These are phyloP conservation scores for Capniomyces stellatus DNA, from an alignment of 371 early-diverging fungal genomes.

Conservation along the genomic window DNA sequence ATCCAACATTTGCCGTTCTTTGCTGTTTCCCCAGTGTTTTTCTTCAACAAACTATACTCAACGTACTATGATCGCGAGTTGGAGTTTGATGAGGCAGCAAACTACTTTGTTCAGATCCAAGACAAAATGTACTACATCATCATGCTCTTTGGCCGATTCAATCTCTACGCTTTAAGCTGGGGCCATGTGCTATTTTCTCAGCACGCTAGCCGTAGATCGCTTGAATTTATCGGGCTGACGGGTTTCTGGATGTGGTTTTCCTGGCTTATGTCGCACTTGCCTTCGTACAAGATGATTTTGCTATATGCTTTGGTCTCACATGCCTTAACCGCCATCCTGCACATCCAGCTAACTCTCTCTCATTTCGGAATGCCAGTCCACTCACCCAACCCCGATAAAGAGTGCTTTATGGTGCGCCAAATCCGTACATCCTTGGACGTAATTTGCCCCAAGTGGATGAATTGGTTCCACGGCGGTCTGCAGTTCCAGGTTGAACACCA, in stretches of 20 bases:
- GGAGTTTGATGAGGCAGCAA: constrained; percentile 55
- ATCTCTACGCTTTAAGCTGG: constrained; percentile 67
- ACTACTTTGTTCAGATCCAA: constrained; percentile 57
- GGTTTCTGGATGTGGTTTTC: constrained; percentile 69
- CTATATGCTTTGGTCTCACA: constrained; percentile 63
- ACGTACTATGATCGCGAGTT: constrained; percentile 73
- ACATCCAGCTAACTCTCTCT: constrained; percentile 86
- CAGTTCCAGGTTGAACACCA: constrained; percentile 95
- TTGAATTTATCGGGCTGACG: constrained; percentile 50
- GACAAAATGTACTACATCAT: constrained; percentile 73
- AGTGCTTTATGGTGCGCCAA: constrained; percentile 65
- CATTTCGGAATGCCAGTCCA: constrained; percentile 92
- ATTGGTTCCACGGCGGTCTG: constrained; percentile 94
- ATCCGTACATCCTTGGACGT: constrained; percentile 94
- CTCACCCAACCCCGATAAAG: constrained; percentile 40
- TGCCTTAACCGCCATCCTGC: constrained; percentile 66
- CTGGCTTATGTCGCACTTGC: constrained; percentile 41
- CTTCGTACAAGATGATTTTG: constrained; percentile 37
- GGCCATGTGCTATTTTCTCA: constrained; percentile 36
- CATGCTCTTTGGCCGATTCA: constrained; percentile 78
- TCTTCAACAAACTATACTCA: constrained; percentile 64
- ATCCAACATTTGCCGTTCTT: constrained; percentile 93
- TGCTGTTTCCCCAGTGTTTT: constrained; percentile 61
- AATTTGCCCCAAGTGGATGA: constrained; percentile 81
- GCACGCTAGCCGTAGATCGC: constrained; percentile 43